Percentiles rank a stretch among this genome's conserved stretches.
Evolutionary conservation across 768 basidiomycete genomes (phyloP).

Genomic region (Calocybe gangraenosa): DNA sequence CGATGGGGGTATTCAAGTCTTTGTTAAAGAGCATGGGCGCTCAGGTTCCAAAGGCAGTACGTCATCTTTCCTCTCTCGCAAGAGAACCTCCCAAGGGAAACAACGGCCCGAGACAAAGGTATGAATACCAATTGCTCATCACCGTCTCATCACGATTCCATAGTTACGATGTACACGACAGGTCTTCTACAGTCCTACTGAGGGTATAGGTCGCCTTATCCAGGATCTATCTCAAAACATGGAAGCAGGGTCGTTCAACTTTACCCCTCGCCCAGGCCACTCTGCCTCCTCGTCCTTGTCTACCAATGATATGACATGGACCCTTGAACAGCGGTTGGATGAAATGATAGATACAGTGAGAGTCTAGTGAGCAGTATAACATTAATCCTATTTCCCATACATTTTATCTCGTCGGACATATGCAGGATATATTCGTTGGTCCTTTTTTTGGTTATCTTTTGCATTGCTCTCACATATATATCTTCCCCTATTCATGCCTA

Average conservation of each 20-base stretch:
- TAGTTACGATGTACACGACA: slow-evolving; percentile 30
- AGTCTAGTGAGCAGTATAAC: slow-evolving; percentile 18
- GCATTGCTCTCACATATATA: slow-evolving; percentile 20
- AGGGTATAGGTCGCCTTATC: slow-evolving; percentile 79
- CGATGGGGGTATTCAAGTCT: slow-evolving; percentile 60
- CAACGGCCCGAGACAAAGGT: slow-evolving; percentile 84
- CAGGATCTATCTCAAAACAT: slow-evolving; percentile 78
- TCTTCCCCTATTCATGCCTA: slow-evolving; percentile 17
- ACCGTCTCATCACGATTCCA: slow-evolving; percentile 19
- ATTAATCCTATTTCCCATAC: slow-evolving; percentile 16
- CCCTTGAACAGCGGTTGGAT: slow-evolving; percentile 73
- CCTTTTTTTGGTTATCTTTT: slow-evolving; percentile 18
- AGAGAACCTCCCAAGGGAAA: slow-evolving; percentile 48
- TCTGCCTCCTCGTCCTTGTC: slow-evolving; percentile 66
- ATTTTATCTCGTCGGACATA: slow-evolving; percentile 18
- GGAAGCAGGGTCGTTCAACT: slow-evolving; percentile 83
- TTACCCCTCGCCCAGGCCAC: slow-evolving; percentile 39
- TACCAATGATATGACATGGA: slow-evolving; percentile 59
- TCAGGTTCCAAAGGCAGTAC: slow-evolving; percentile 64
- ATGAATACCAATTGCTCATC: slow-evolving; percentile 20
- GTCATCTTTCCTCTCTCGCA: slow-evolving; percentile 58
- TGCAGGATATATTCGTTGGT: slow-evolving; percentile 8
- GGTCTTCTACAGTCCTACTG: slow-evolving; percentile 73
- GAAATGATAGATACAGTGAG: slow-evolving; percentile 58
- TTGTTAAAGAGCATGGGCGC: slow-evolving; percentile 72